These are phyloP conservation scores for Fusarium multiceps DNA, from an alignment of 2,329 filamentous ascomycete species.

Conservation along the genomic window DNA sequence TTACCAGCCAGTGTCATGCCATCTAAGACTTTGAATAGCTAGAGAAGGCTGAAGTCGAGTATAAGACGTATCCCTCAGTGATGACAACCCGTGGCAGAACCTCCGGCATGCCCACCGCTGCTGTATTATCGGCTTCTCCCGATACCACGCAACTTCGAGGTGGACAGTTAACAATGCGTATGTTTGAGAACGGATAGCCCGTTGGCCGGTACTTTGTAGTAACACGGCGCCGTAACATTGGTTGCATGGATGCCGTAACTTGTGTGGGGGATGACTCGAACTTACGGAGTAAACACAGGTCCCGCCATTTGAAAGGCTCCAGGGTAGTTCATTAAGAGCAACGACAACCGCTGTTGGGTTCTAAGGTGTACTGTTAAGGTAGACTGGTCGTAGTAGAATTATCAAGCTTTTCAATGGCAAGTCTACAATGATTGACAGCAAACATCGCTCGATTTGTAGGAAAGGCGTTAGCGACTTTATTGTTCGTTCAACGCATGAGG, in stretches of 20 bases:
- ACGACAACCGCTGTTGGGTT: too few relatives aligned
- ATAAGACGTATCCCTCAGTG: not conserved
- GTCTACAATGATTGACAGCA: too few relatives aligned
- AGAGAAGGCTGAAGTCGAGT: not conserved
- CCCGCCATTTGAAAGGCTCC: accelerated
- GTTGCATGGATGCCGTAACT: not conserved
- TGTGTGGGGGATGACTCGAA: not conserved
- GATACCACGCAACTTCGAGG: not conserved
- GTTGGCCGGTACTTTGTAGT: not conserved
- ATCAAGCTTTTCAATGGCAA: too few relatives aligned
- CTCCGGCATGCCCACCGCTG: not conserved
- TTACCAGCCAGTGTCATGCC: not conserved
- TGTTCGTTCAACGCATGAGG: too few relatives aligned
- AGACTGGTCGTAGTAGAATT: too few relatives aligned
- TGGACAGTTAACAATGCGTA: not conserved
- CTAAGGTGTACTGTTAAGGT: too few relatives aligned
- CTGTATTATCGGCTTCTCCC: not conserved
- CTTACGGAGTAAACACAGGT: not conserved
- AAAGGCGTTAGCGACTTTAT: too few relatives aligned
- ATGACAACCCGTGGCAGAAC: not conserved
- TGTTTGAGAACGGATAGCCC: not conserved
- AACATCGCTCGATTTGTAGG: too few relatives aligned
- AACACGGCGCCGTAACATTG: not conserved
- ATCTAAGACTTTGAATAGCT: not conserved
- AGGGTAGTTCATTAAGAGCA: not conserved